These are phyloP conservation scores for Grifola frondosa DNA, from an alignment of 1,284 basidiomycete genomes.

Conservation along the genomic window DNA sequence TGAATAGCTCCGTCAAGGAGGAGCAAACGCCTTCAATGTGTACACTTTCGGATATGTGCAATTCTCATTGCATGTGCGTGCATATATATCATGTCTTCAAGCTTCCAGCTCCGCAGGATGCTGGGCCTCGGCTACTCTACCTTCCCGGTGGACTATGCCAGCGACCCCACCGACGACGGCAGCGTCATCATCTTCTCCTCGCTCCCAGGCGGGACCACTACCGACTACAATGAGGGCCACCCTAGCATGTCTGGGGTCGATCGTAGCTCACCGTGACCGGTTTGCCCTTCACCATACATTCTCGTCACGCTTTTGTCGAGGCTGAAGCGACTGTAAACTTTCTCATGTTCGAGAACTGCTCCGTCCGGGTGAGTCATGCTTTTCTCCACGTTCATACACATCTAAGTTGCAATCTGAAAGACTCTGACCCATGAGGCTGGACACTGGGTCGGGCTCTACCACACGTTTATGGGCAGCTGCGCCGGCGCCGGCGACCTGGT, in stretches of 20 bases:
- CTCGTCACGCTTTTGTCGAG: too few relatives aligned
- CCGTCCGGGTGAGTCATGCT: not conserved
- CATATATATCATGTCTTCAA: slow-evolving; percentile 1
- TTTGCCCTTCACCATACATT: not conserved
- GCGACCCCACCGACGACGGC: slow-evolving; percentile 44
- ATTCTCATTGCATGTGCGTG: not conserved
- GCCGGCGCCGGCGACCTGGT: slow-evolving; percentile 47
- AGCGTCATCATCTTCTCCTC: slow-evolving; percentile 51
- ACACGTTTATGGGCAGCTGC: slow-evolving; percentile 62
- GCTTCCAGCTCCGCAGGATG: slow-evolving; percentile 36
- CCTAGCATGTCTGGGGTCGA: not conserved
- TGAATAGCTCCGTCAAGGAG: slow-evolving; percentile 40
- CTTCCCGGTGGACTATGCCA: slow-evolving; percentile 44
- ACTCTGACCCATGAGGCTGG: slow-evolving; percentile 58
- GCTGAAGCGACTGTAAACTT: too few relatives aligned
- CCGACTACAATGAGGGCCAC: slow-evolving; percentile 48
- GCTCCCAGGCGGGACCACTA: slow-evolving; percentile 46
- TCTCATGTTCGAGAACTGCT: too few relatives aligned
- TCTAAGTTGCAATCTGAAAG: slow-evolving; percentile 19
- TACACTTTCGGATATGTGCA: slow-evolving; percentile 45
- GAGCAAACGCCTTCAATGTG: slow-evolving; percentile 45
- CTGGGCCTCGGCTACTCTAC: slow-evolving; percentile 49
- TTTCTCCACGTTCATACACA: not conserved
- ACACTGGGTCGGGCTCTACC: slow-evolving; percentile 59
- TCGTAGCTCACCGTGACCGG: not conserved